A percentile compares a stretch with the other conserved stretches of the same genome.
These are phyloP conservation scores for Closterium sp. DNA, from an alignment of 139 green algal genomes.

Conservation along the genomic window DNA sequence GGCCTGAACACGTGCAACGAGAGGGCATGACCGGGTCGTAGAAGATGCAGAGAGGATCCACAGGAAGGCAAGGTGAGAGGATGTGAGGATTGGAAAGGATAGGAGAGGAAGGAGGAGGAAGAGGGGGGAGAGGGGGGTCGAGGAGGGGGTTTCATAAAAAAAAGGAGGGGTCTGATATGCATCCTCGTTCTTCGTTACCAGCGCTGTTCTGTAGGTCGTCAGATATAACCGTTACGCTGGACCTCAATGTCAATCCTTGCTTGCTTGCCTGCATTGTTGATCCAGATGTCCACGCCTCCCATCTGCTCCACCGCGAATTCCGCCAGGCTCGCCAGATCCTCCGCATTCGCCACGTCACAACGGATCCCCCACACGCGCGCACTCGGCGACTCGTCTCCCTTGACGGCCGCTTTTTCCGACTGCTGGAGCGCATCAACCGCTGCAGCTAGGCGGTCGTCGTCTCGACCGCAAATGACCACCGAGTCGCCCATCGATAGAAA, in stretches of 20 bases:
- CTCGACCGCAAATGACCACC: conserved; percentile 59
- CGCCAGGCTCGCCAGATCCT: conserved; percentile 55
- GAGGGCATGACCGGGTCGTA: no score
- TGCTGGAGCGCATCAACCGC: conserved; percentile 35
- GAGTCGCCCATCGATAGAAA: conserved; percentile 64
- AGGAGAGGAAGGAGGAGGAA: no score
- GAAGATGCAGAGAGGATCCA: neutral
- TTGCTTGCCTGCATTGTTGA: conserved; percentile 65
- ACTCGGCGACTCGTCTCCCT: neutral
- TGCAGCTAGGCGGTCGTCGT: conserved; percentile 39
- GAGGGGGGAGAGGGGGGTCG: no score
- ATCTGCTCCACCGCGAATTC: conserved; percentile 46
- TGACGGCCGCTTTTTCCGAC: neutral
- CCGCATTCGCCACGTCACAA: conserved; percentile 53
- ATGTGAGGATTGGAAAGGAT: neutral
- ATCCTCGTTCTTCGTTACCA: no score
- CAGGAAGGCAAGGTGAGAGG: neutral
- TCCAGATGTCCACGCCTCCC: conserved; percentile 59
- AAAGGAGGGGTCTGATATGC: no score
- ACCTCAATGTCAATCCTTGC: neutral
- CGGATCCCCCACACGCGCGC: conserved; percentile 22
- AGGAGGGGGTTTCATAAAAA: no score
- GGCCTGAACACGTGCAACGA: conserved; percentile 14
- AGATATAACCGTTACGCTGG: neutral
- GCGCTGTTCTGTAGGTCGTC: no score